A percentile compares a stretch with the other conserved stretches of the same genome.
Evolutionary conservation across 441 rosid genomes (phyloP).

Genomic region (Pelargonium citronellum): DNA sequence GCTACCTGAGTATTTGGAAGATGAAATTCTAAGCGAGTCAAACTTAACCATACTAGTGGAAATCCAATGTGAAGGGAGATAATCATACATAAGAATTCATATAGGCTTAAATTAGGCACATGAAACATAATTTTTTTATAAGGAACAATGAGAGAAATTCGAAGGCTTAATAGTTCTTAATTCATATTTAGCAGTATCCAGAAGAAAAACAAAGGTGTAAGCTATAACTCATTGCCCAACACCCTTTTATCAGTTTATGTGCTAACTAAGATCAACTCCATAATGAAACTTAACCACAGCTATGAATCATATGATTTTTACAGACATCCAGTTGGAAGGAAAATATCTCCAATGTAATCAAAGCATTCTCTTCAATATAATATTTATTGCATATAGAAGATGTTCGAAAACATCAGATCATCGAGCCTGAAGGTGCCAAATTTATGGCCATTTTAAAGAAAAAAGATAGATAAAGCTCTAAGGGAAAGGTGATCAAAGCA

Average conservation of each 20-base stretch:
- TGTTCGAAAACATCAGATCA: neutral
- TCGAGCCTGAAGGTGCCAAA: neutral
- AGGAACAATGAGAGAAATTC: neutral
- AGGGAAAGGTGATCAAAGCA: neutral
- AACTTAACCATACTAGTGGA: neutral
- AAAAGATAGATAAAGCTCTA: neutral
- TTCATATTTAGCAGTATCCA: neutral
- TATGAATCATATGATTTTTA: neutral
- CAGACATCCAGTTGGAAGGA: neutral
- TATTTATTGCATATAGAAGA: neutral
- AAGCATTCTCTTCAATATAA: neutral
- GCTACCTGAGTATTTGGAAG: constrained; percentile 37
- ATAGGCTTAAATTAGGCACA: neutral
- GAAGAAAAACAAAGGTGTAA: neutral
- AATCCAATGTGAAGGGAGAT: neutral
- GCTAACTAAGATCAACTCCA: neutral
- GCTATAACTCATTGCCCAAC: neutral
- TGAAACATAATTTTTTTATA: neutral
- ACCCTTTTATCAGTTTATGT: neutral
- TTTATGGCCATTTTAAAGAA: neutral
- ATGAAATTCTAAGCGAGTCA: constrained; percentile 8
- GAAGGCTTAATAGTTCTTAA: neutral
- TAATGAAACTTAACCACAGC: neutral
- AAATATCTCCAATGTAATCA: neutral
- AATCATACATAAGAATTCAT: neutral